A percentile compares a stretch with the other conserved stretches of the same genome.
Conservation (phyloP, 148 eudicot species). For the Heliosperma pusillum region DNA sequence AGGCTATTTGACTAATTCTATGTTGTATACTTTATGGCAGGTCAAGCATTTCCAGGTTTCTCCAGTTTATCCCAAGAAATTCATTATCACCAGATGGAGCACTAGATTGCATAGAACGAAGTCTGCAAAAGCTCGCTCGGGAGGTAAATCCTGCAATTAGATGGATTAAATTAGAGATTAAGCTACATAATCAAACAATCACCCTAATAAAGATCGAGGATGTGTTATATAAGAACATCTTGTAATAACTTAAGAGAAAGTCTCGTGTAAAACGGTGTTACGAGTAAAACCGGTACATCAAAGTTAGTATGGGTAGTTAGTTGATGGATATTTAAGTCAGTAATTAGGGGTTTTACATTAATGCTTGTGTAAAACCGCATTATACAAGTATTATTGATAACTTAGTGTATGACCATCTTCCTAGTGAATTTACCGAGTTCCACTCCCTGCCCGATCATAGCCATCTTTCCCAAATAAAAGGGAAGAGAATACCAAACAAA, state of each 20-base stretch:
- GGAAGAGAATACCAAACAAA: not conserved
- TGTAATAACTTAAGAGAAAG: not conserved
- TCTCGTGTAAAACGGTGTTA: too few species aligned
- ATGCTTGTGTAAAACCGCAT: too few species aligned
- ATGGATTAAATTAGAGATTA: not conserved
- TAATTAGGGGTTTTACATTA: too few species aligned
- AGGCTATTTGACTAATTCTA: constrained; percentile 14
- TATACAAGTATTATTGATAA: too few species aligned
- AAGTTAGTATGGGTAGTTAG: too few species aligned
- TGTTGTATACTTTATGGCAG: constrained; percentile 16
- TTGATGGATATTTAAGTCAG: too few species aligned
- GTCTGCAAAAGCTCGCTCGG: constrained; percentile 89
- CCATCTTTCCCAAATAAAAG: not conserved
- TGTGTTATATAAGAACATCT: not conserved
- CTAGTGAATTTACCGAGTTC: not conserved
- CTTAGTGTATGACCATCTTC: not conserved
- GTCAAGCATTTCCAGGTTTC: not conserved
- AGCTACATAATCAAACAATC: too few species aligned
- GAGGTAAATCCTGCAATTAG: constrained; percentile 80
- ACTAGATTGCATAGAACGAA: constrained; percentile 91
- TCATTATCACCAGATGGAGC: constrained; percentile 94
- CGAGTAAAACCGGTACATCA: too few species aligned
- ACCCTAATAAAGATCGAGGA: not conserved
- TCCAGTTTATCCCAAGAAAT: constrained; percentile 69
- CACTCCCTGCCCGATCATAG: not conserved